These are phyloP conservation scores for Tetrahymena borealis DNA, from an alignment of 73 alveolate genomes.

Conservation along the genomic window DNA sequence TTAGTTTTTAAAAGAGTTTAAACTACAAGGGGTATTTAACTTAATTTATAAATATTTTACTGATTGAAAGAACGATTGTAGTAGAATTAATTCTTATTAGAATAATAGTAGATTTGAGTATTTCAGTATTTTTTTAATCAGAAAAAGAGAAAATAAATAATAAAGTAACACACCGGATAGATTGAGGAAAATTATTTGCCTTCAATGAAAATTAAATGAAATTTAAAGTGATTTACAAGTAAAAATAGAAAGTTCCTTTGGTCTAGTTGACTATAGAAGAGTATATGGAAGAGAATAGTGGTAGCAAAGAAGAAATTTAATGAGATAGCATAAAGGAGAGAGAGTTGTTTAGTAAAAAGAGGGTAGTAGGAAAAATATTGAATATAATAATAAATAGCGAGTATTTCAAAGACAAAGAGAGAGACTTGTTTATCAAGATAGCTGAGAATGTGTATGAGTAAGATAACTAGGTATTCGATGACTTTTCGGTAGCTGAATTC, in stretches of 20 bases:
- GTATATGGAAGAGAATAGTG: neutral
- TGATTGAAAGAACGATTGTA: too few relatives aligned
- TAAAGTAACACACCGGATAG: too few relatives aligned
- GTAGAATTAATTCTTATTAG: too few relatives aligned
- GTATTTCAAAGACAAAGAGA: neutral
- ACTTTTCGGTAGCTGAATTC: neutral
- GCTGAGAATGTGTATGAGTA: neutral
- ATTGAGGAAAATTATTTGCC: too few relatives aligned
- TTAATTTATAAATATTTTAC: too few relatives aligned
- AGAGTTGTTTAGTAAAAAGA: neutral
- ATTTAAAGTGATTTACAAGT: too few relatives aligned
- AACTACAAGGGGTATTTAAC: too few relatives aligned
- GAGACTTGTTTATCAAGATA: neutral
- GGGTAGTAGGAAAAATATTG: neutral
- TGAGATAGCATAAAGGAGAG: neutral
- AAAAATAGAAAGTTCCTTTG: neutral
- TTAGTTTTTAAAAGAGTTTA: too few relatives aligned
- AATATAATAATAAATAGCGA: neutral
- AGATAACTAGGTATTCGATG: neutral
- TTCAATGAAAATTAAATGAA: too few relatives aligned
- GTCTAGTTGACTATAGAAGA: neutral
- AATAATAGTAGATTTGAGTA: too few relatives aligned
- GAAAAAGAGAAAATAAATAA: too few relatives aligned
- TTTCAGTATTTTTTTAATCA: too few relatives aligned
- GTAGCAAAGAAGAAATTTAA: neutral